phyloP scores from a whole-genome alignment of 1,139 yeast species.

The Diutina pseudorugosa region DNA sequence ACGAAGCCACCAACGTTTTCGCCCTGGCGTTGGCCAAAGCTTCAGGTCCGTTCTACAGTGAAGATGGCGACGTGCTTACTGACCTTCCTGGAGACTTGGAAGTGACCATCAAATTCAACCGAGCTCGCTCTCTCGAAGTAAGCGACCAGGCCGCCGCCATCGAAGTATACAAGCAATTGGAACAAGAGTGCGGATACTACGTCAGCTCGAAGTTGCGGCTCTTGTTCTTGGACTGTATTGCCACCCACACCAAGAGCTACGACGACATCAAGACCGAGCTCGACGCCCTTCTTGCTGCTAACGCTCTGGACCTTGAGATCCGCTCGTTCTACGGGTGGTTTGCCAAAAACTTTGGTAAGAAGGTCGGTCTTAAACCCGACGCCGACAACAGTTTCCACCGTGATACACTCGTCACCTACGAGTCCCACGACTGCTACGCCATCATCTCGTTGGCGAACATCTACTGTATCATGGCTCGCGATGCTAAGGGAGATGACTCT shows the following conservation, averaged over 20 bases:
- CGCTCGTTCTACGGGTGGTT: slow-evolving; percentile 94
- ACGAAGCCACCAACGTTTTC: slow-evolving; percentile 29
- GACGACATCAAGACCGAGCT: slow-evolving; percentile 41
- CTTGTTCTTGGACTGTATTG: slow-evolving; percentile 34
- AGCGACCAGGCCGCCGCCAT: slow-evolving; percentile 34
- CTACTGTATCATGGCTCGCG: slow-evolving; percentile 75
- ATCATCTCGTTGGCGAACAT: slow-evolving; percentile 83
- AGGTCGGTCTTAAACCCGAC: slow-evolving; percentile 41
- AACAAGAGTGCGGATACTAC: slow-evolving; percentile 55
- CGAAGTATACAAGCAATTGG: slow-evolving; percentile 40
- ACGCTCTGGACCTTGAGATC: slow-evolving; percentile 60
- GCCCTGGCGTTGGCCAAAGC: slow-evolving; percentile 28
- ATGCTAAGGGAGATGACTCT: slow-evolving; percentile 47
- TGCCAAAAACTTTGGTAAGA: slow-evolving; percentile 48
- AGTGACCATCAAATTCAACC: slow-evolving; percentile 44
- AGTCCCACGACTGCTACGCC: slow-evolving; percentile 85
- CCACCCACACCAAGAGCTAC: slow-evolving; percentile 20
- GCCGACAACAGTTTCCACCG: slow-evolving; percentile 73
- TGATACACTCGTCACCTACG: slow-evolving; percentile 68
- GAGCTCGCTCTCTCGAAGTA: slow-evolving; percentile 50
- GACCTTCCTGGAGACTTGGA: slow-evolving; percentile 21
- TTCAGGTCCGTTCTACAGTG: slow-evolving; percentile 13
- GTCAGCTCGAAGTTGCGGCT: slow-evolving; percentile 67
- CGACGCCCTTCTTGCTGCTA: slow-evolving; percentile 37
- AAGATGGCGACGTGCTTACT: slow-evolving; percentile 14